Conservation (phyloP, 2,329 filamentous ascomycete genomes). For the Phoma herbarum region DNA sequence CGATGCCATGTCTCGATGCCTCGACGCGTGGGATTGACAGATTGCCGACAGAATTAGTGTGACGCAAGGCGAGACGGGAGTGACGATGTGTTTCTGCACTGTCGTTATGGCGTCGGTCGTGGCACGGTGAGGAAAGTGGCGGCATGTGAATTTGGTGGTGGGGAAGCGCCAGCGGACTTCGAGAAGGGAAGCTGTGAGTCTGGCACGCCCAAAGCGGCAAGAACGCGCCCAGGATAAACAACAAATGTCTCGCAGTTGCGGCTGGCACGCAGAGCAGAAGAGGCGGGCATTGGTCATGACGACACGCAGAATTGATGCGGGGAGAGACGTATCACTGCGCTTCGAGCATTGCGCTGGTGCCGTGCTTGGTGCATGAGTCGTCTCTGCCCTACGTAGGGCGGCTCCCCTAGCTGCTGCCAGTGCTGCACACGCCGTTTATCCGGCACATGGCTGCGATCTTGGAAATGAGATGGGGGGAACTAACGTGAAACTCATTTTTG, state of each 20-base stretch:
- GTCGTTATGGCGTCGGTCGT: slow-evolving; percentile 18
- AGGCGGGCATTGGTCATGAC: not conserved
- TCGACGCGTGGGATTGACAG: slow-evolving; percentile 17
- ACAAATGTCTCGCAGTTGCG: not conserved
- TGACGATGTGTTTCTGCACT: slow-evolving; percentile 20
- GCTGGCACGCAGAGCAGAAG: not conserved
- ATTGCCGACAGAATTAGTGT: slow-evolving; percentile 16
- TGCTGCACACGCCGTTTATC: slow-evolving; percentile 20
- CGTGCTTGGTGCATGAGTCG: slow-evolving; percentile 20
- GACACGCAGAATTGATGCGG: not conserved
- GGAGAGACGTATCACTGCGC: not conserved
- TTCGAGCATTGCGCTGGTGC: not conserved
- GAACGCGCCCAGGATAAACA: not conserved
- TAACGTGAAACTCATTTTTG: slow-evolving; percentile 19
- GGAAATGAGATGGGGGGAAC: slow-evolving; percentile 17
- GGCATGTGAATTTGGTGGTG: slow-evolving; percentile 20
- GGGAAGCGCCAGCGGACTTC: slow-evolving; percentile 22
- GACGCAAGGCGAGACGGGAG: slow-evolving; percentile 24
- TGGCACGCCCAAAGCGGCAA: slow-evolving; percentile 15
- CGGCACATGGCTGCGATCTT: slow-evolving; percentile 13
- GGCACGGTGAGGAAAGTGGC: slow-evolving; percentile 14
- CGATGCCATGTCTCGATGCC: slow-evolving; percentile 3
- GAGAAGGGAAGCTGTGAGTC: slow-evolving; percentile 14
- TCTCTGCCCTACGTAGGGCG: slow-evolving; percentile 12
- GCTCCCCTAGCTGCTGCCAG: slow-evolving; percentile 13